These are phyloP conservation scores for Cladosporium sp. DNA, from an alignment of 2,329 filamentous ascomycete genomes.

Conservation along the genomic window DNA sequence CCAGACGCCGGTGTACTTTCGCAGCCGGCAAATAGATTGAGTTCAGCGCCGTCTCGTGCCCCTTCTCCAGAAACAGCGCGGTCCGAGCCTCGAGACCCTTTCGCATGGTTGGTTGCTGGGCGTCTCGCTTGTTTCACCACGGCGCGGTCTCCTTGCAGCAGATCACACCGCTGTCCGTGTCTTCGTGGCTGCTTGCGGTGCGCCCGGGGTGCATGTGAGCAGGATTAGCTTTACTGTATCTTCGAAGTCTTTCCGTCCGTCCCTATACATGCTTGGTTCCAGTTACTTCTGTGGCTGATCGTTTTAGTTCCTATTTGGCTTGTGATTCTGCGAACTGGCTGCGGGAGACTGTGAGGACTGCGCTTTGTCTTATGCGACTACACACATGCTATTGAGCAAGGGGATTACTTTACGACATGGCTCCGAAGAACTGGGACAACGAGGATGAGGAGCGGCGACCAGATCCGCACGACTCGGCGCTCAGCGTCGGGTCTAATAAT, in stretches of 20 bases:
- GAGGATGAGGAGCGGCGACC: conserved; percentile 17
- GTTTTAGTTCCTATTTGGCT: background rate
- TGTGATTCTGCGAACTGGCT: background rate
- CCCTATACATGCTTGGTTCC: background rate
- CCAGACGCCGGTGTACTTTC: background rate
- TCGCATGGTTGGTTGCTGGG: background rate
- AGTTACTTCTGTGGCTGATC: background rate
- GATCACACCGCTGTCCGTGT: background rate
- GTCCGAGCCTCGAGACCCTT: background rate
- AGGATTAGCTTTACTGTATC: background rate
- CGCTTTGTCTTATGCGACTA: conserved; percentile 3
- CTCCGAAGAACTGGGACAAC: conserved; percentile 2
- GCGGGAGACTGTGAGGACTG: background rate
- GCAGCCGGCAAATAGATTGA: background rate
- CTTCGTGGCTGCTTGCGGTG: background rate
- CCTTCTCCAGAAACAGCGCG: background rate
- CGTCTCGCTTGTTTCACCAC: background rate
- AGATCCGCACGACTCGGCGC: conserved; percentile 45
- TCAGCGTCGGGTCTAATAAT: conserved; percentile 40
- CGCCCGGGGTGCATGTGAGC: background rate
- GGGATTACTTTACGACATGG: background rate
- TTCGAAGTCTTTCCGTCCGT: background rate
- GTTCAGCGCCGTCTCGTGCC: background rate
- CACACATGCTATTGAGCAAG: background rate
- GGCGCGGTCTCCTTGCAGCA: background rate